Base-by-base conservation (phyloP, 2,329 filamentous ascomycete genomes). In the Trichothecium sympodiale region DNA sequence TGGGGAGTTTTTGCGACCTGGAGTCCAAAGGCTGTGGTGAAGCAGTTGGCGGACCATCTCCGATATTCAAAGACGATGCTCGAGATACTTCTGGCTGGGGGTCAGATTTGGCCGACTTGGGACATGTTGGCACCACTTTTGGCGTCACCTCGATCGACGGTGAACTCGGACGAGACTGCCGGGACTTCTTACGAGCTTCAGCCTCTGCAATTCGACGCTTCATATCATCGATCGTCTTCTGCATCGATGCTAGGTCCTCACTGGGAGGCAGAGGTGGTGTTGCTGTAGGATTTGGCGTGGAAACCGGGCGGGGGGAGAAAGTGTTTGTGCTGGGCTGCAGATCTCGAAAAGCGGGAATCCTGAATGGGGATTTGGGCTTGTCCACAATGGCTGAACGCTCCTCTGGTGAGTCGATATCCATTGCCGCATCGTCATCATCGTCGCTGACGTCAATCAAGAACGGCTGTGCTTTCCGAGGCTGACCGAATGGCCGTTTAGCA, bases 401-500 rank as follows among this genome's bases (percentile, higher is more conserved):
- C 18, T 57, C 61, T 8, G 64, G 67, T 32, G 69, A 74, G 17
- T 74, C 74, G 17, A 80, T 65, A 25, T 83, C 79, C 75, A 80
- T 82, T 38, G 77, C 77, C 32, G 77, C 67, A 43, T 78, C 74
- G 38, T 76, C 74, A 34, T 76, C 71, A 27, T 71, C 68, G 6
- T 94, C 88, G 51, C 85, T 94, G 28, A 93, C 80, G 44, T 93
- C 76, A 45, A 94, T 94, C 28, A 94, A 73, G 35, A 94, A 71
- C 3, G 71, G 71, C 34, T 77, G 67, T 17, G 79, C 67, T 35
- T 70, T 62, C 17, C 67, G 64, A 32, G 64, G 65, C 31, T 78
- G 73, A 10, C 71, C 73, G 46, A 80, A 78, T 4, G 75, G 71
- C 33, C 79, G 74, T 46, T 83, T 83, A 2, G 56, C 48, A 3